phyloP scores from a whole-genome alignment of 2,329 filamentous ascomycete species.

The Sporothrix mexicana region DNA sequence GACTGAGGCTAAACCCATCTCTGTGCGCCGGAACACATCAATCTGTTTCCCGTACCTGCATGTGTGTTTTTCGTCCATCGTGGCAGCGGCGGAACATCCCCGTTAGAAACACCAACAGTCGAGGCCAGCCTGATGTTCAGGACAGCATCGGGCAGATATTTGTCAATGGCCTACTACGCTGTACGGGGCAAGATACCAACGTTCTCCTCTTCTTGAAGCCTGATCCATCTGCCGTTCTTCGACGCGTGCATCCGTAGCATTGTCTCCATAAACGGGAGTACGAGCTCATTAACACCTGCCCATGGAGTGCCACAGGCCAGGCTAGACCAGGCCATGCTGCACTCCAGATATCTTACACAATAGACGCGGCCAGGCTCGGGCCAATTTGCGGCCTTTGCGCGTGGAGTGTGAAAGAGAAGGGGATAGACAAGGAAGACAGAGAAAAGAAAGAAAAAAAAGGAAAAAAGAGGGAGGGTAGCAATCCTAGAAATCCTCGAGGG shows the following conservation, averaged over 20 bases:
- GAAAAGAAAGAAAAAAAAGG: background rate
- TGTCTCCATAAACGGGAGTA: conserved; percentile 22
- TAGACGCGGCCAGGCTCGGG: conserved; percentile 22
- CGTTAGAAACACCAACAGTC: background rate
- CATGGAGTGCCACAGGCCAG: background rate
- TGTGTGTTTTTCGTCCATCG: background rate
- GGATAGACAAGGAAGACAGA: no score
- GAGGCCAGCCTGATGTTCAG: no score
- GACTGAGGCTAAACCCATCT: background rate
- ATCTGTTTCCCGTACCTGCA: conserved; percentile 19
- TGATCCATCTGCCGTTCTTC: background rate
- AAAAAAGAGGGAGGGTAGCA: background rate
- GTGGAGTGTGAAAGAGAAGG: no score
- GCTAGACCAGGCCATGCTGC: background rate
- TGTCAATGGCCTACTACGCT: background rate
- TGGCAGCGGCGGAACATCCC: background rate
- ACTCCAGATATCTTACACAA: conserved; percentile 3
- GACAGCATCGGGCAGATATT: background rate
- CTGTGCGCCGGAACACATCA: background rate
- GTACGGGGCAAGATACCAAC: background rate
- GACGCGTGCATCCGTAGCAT: conserved; percentile 27
- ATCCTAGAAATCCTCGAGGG: background rate
- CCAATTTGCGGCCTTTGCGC: conserved; percentile 16
- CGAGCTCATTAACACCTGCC: background rate
- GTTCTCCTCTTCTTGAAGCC: background rate